Evolutionary conservation across 805 yeast genomes (phyloP).

Genomic region (Lipomyces anomalus): DNA sequence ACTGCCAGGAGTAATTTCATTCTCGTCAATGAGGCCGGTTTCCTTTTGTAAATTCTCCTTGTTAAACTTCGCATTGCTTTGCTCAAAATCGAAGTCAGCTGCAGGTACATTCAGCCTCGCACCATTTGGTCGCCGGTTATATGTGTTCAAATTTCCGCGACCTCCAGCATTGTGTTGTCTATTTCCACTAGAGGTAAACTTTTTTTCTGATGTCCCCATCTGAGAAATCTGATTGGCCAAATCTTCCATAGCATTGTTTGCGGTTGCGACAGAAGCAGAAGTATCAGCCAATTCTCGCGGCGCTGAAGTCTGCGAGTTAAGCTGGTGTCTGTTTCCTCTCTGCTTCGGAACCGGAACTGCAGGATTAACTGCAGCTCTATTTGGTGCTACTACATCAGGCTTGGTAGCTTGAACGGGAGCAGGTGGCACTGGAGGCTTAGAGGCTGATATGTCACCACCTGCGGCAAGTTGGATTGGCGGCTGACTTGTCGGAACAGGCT

Average conservation of each 20-base stretch:
- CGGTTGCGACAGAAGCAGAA: constrained; percentile 18
- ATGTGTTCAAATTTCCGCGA: constrained; percentile 3
- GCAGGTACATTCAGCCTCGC: constrained; percentile 39
- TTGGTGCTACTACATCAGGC: constrained; percentile 10
- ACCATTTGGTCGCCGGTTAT: constrained; percentile 9
- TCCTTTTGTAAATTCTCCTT: constrained; percentile 35
- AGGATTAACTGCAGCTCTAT: constrained; percentile 13
- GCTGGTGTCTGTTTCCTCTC: constrained; percentile 2
- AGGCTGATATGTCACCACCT: neutral
- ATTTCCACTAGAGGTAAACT: neutral
- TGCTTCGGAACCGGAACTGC: constrained; percentile 22
- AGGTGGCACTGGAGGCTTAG: neutral
- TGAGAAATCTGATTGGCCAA: constrained; percentile 13
- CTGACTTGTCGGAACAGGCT: constrained; percentile 11
- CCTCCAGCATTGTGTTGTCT: constrained; percentile 2
- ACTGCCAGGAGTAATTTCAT: no score
- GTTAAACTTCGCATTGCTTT: constrained; percentile 63
- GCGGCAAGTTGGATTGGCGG: constrained; percentile 1
- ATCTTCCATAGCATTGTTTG: constrained; percentile 19
- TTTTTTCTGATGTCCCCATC: neutral
- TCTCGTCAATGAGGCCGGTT: constrained; percentile 36
- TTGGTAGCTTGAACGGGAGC: constrained; percentile 4
- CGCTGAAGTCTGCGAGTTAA: constrained; percentile 20
- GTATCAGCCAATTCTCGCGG: constrained; percentile 7
- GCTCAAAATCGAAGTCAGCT: constrained; percentile 68